Percentiles rank a stretch among this genome's conserved stretches.
phyloP scores from a whole-genome alignment of 306 rosid genomes.

The Cucumis melo region DNA sequence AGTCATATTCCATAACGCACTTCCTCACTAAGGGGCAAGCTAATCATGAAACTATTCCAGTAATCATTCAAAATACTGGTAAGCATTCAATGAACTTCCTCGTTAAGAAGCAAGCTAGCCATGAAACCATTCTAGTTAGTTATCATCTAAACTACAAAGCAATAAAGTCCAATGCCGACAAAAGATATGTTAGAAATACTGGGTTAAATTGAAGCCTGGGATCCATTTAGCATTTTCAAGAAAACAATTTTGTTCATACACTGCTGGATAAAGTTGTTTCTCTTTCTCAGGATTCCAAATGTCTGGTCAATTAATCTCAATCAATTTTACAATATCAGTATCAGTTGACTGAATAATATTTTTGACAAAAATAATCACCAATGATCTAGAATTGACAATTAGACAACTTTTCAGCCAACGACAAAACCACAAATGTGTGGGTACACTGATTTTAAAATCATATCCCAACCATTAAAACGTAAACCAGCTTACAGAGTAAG shows the following conservation, averaged over 20 bases:
- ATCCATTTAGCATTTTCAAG: neutral
- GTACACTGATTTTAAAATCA: too few species aligned
- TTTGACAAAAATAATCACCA: neutral
- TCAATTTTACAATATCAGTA: neutral
- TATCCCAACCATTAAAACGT: neutral
- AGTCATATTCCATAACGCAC: neutral
- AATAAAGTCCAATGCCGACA: neutral
- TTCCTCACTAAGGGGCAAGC: neutral
- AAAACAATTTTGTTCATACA: neutral
- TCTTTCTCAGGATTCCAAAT: neutral
- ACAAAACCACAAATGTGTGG: neutral
- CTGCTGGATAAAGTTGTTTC: neutral
- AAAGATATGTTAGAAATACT: neutral
- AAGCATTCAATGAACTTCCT: neutral
- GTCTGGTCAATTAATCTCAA: neutral
- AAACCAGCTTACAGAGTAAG: slow-evolving; percentile 14
- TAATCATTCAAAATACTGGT: neutral
- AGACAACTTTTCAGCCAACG: neutral
- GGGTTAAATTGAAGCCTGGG: neutral
- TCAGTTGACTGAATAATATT: neutral
- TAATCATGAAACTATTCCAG: neutral
- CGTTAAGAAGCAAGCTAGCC: neutral
- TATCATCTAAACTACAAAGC: neutral
- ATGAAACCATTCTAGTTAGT: neutral
- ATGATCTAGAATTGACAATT: neutral